A percentile compares a stretch with the other conserved stretches of the same genome.
Conservation (phyloP, 2,329 filamentous ascomycete species). For the Lecanicillium sp. region DNA sequence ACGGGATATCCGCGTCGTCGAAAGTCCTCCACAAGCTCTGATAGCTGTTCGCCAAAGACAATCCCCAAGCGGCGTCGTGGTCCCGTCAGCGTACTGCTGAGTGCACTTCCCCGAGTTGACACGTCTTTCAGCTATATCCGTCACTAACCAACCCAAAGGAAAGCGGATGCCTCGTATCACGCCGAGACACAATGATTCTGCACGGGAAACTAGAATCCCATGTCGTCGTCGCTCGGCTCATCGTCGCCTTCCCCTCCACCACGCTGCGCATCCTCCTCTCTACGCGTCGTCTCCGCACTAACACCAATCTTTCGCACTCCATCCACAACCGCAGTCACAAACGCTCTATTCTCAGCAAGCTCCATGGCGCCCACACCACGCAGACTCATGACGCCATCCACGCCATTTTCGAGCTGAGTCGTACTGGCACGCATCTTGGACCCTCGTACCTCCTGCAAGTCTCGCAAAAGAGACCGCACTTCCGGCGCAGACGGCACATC, state of each 20-base stretch:
- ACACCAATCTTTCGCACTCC: constrained; percentile 77
- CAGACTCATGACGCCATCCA: constrained; percentile 60
- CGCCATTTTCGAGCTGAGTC: constrained; percentile 60
- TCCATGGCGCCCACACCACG: constrained; percentile 87
- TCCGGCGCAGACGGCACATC: constrained; percentile 68
- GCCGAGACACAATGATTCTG: constrained; percentile 5
- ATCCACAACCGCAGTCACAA: constrained; percentile 80
- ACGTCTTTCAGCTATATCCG: no score
- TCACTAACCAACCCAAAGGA: no score
- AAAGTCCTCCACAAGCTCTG: no score
- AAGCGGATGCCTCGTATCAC: no score
- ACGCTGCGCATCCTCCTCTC: constrained; percentile 66
- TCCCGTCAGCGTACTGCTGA: no score
- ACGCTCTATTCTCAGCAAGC: constrained; percentile 75
- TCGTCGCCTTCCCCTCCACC: constrained; percentile 56
- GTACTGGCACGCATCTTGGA: constrained; percentile 79
- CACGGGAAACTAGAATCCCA: constrained; percentile 30
- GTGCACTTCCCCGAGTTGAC: no score
- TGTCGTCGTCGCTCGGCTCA: constrained; percentile 47
- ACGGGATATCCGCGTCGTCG: no score
- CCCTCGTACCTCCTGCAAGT: constrained; percentile 79
- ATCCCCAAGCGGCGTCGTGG: no score
- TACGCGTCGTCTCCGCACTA: constrained; percentile 66
- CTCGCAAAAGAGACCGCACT: constrained; percentile 66
- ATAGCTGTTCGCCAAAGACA: no score